These are phyloP conservation scores for Melanogaster broomeanus DNA, from an alignment of 768 basidiomycete species.

Conservation along the genomic window DNA sequence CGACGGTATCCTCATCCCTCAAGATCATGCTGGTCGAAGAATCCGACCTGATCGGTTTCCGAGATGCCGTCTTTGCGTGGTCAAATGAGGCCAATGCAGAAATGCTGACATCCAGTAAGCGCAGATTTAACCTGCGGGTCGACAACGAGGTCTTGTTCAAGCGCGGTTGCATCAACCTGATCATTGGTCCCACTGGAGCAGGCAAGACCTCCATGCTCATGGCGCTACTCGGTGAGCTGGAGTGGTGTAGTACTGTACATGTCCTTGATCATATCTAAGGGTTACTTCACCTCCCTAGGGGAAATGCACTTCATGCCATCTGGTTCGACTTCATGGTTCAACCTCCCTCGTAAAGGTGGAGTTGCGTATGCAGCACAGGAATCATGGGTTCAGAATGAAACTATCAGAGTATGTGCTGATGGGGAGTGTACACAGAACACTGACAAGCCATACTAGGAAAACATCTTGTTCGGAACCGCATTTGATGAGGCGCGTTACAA, in stretches of 20 bases:
- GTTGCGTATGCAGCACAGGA: constrained; percentile 84
- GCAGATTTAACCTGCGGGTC: constrained; percentile 51
- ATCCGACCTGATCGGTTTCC: constrained; percentile 48
- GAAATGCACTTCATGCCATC: constrained; percentile 67
- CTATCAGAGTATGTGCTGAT: constrained; percentile 49
- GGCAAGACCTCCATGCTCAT: constrained; percentile 69
- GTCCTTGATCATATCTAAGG: neutral
- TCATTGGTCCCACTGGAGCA: constrained; percentile 59
- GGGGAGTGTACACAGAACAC: neutral
- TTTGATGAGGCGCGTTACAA: constrained; percentile 45
- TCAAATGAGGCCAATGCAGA: constrained; percentile 8
- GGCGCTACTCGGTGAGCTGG: constrained; percentile 50
- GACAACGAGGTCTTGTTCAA: constrained; percentile 58
- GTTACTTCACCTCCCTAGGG: neutral
- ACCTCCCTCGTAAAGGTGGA: constrained; percentile 66
- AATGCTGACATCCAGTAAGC: constrained; percentile 20
- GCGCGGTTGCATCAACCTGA: constrained; percentile 52
- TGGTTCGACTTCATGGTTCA: constrained; percentile 60
- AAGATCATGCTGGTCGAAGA: constrained; percentile 7
- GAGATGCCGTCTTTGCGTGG: constrained; percentile 60
- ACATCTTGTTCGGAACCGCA: constrained; percentile 44
- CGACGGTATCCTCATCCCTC: constrained; percentile 1
- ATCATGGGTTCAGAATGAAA: constrained; percentile 84
- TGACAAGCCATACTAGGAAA: constrained; percentile 34
- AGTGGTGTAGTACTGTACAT: neutral